These are phyloP conservation scores for Rhizopus arrhizus DNA, from an alignment of 371 early-diverging fungal species.

Conservation along the genomic window DNA sequence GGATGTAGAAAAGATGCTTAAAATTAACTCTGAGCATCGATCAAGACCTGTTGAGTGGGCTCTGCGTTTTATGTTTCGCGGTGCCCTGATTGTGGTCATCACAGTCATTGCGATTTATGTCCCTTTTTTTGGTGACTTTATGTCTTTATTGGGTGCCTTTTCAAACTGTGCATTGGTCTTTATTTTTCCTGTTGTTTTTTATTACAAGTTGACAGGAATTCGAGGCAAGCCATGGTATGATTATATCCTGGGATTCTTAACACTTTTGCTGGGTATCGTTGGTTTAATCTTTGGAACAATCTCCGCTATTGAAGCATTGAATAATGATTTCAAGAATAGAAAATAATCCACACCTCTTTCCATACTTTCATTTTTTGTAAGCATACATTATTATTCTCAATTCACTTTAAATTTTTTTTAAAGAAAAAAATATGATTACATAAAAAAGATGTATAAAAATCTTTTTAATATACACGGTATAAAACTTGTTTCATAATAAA, in stretches of 20 bases:
- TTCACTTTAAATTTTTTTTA: too few species aligned
- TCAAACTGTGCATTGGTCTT: conserved; percentile 68
- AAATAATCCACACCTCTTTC: background rate
- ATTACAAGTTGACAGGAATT: conserved; percentile 62
- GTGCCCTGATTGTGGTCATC: conserved; percentile 46
- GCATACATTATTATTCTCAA: too few species aligned
- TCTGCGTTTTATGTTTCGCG: conserved; percentile 51
- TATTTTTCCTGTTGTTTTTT: conserved; percentile 71
- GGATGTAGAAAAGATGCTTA: conserved; percentile 64
- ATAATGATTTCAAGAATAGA: conserved; percentile 33
- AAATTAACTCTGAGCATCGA: conserved; percentile 34
- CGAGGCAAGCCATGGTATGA: conserved; percentile 42
- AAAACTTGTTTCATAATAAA: too few species aligned
- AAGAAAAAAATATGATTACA: too few species aligned
- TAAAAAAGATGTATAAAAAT: too few species aligned
- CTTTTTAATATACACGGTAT: too few species aligned
- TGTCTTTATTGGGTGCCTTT: conserved; percentile 72
- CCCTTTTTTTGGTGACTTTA: conserved; percentile 73
- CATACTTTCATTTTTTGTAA: background rate
- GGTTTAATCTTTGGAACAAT: conserved; percentile 65
- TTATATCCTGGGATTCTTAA: conserved; percentile 49
- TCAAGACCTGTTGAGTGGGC: conserved; percentile 33
- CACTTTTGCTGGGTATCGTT: conserved; percentile 60
- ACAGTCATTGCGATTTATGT: conserved; percentile 57
- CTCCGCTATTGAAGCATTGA: conserved; percentile 56